Evolutionary conservation across 2,329 filamentous ascomycete species (phyloP), one percentile per base, ranked within the genome.

Genomic region (Fusarium armeniacum): DNA sequence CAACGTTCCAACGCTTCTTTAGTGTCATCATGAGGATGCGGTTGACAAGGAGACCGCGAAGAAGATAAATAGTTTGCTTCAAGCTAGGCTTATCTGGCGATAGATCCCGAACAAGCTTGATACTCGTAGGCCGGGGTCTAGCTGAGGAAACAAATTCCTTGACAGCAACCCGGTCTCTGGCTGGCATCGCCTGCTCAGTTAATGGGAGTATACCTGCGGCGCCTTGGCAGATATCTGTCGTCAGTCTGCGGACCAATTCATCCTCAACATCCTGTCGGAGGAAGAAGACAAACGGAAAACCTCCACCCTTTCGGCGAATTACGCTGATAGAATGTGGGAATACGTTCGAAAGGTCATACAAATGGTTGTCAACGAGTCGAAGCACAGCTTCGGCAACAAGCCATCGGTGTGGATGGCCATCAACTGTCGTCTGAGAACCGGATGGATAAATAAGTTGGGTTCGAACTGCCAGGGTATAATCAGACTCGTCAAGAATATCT

Each of bases 401-500:
- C 87, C 87, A 89, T 1, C 87, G 81, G 20, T 83, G 77, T 0
- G 87, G 85, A 50, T 87, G 82, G 0, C 85, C 85, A 51, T 90
- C 87, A 0, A 90, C 80, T 0, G 81, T 71, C 16, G 80, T 78
- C 54, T 87, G 83, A 0, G 80, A 70, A 0, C 88, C 87, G 16
- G 83, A 84, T 0, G 87, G 86, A 51, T 89, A 90, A 16, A 89
- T 87, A 0, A 90, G 78, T 62, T 90, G 86, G 0, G 85, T 88
- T 41, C 83, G 83, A 0, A 86, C 83, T 0, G 83, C 83, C 1
- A 90, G 75, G 0, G 85, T 88, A 54, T 85, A 82, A 66, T 89
- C 87, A 3, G 84, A 90, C 73, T 92, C 90, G 66, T 92, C 90
- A 0, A 92, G 76, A 1, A 92, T 82, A 70, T 93, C 90, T 0